Evolutionary conservation across 148 eudicot genomes (phyloP).

Genomic region (Simmondsia chinensis): DNA sequence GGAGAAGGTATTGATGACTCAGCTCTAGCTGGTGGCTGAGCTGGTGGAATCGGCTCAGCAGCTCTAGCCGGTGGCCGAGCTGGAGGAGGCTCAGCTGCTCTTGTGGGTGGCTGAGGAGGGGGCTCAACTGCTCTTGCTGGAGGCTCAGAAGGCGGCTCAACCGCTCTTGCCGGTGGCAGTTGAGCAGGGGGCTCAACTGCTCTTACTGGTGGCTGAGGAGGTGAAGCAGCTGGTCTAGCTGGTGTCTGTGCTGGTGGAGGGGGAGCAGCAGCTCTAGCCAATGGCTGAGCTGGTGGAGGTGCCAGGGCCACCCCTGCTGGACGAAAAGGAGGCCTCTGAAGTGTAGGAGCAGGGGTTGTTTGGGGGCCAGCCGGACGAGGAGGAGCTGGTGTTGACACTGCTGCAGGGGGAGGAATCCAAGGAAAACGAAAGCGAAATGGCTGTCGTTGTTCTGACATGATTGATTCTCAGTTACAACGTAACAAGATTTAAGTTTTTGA

Average conservation of each 20-base stretch:
- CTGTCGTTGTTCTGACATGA: constrained; percentile 40
- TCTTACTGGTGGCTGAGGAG: too few relatives aligned
- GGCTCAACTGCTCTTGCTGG: too few relatives aligned
- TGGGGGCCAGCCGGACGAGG: constrained; percentile 10
- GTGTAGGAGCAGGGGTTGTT: constrained; percentile 7
- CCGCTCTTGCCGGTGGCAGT: too few relatives aligned
- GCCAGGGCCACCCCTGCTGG: constrained; percentile 24
- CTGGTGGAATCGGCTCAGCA: constrained; percentile 14
- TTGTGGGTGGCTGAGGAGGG: constrained; percentile 28
- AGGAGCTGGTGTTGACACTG: constrained; percentile 8
- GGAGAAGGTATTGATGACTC: constrained; percentile 14
- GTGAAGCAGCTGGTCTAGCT: too few relatives aligned
- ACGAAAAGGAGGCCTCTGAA: constrained; percentile 27
- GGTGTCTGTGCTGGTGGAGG: too few relatives aligned
- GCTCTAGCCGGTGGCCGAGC: constrained; percentile 21
- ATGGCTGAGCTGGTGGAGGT: constrained; percentile 11
- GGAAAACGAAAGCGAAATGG: constrained; percentile 45
- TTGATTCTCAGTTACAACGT: background rate
- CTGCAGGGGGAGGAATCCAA: constrained; percentile 21
- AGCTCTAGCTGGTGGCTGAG: constrained; percentile 15
- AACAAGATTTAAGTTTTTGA: background rate
- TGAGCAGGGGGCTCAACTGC: too few relatives aligned
- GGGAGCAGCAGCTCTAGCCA: too few relatives aligned
- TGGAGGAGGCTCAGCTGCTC: constrained; percentile 18
- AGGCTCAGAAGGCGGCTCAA: too few relatives aligned